Conservation (phyloP, 495 filamentous ascomycete genomes). For the Darksidea phi region DNA sequence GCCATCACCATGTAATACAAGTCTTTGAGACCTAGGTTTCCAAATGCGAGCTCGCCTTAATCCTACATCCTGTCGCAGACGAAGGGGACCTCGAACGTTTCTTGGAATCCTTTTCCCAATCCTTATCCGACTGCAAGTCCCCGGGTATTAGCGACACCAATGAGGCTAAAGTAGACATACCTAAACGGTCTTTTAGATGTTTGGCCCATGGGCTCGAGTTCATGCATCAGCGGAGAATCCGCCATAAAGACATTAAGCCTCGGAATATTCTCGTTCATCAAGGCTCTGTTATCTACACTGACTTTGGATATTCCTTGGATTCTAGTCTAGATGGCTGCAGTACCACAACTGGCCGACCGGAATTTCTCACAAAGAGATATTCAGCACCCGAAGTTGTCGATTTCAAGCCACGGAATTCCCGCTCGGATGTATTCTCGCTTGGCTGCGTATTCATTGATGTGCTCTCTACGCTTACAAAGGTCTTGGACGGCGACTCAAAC, state of each 20-base stretch:
- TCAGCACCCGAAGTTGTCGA: constrained; percentile 1
- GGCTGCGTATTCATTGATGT: constrained; percentile 6
- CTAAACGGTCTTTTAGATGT: neutral
- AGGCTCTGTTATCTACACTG: constrained; percentile 2
- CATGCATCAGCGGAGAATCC: constrained; percentile 4
- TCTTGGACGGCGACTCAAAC: too few relatives aligned
- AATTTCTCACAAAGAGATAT: neutral
- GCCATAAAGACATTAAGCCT: constrained; percentile 19
- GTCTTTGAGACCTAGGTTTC: constrained; percentile 18
- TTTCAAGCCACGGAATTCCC: neutral
- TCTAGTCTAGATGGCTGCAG: neutral
- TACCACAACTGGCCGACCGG: neutral
- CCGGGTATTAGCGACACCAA: neutral
- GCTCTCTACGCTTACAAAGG: neutral
- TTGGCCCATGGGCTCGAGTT: neutral
- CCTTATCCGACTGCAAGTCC: too few relatives aligned
- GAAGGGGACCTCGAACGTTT: neutral
- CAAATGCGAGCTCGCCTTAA: constrained; percentile 5
- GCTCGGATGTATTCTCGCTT: constrained; percentile 14
- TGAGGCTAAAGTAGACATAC: neutral
- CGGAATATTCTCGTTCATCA: constrained; percentile 16
- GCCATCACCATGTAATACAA: constrained; percentile 10
- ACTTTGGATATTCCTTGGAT: constrained; percentile 9
- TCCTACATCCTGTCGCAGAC: constrained; percentile 8
- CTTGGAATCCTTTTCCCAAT: too few relatives aligned